These are phyloP conservation scores for Cyclostephanos tholiformis DNA, from an alignment of 108 stramenopile species.

Conservation along the genomic window DNA sequence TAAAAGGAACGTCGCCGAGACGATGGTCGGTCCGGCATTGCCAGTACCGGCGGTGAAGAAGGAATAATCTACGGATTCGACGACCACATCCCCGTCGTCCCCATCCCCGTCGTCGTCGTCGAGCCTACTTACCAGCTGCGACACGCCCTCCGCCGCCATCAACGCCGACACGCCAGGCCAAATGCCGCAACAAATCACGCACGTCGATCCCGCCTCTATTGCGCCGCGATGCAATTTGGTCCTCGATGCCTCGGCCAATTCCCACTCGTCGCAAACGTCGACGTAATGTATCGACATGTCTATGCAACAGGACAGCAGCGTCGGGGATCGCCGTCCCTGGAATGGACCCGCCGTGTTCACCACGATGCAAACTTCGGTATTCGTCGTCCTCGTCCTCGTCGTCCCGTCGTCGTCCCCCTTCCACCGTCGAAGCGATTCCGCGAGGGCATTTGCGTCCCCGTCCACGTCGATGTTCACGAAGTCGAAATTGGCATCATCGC, in stretches of 20 bases:
- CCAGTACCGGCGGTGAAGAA: slow-evolving; percentile 89
- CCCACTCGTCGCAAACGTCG: slow-evolving; percentile 89
- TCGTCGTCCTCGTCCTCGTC: neutral
- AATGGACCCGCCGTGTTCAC: slow-evolving; percentile 90
- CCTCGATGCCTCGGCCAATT: slow-evolving; percentile 67
- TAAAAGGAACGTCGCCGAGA: slow-evolving; percentile 83
- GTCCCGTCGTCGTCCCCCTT: neutral
- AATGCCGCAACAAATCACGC: slow-evolving; percentile 59
- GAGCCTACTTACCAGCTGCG: slow-evolving; percentile 21
- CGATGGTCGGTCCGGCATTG: slow-evolving; percentile 81
- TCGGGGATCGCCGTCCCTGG: slow-evolving; percentile 63
- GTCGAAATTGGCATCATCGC: slow-evolving; percentile 5
- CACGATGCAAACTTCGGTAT: slow-evolving; percentile 51
- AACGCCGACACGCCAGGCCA: slow-evolving; percentile 61
- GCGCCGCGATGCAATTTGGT: slow-evolving; percentile 35
- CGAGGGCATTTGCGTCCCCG: neutral
- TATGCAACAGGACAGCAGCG: slow-evolving; percentile 60
- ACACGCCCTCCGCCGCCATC: slow-evolving; percentile 46
- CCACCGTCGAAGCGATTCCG: slow-evolving; percentile 4
- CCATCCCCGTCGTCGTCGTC: neutral
- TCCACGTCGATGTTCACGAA: slow-evolving; percentile 35
- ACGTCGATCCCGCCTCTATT: slow-evolving; percentile 39
- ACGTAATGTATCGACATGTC: slow-evolving; percentile 61
- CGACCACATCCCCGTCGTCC: slow-evolving; percentile 9
- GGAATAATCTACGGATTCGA: slow-evolving; percentile 55